Evolutionary conservation across 352 stramenopile genomes (phyloP), one percentile per base, ranked within the genome.

Genomic region (Phytopythium helicoides): DNA sequence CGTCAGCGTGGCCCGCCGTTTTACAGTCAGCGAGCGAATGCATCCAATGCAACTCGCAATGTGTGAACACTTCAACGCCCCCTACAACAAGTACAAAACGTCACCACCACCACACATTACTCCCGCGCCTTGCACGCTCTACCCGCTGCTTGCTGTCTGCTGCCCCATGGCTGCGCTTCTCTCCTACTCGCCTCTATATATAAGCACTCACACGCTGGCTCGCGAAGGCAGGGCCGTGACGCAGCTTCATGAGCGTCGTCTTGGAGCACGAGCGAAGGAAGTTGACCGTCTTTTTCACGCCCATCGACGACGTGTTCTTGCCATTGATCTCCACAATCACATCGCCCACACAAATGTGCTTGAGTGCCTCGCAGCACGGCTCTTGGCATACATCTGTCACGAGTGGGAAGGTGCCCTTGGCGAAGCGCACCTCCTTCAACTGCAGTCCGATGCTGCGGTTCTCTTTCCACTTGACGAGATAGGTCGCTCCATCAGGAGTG

Each of bases 391-490:
- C 81, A 26, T 91, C 79, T 3, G 74, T 86, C 31, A 95, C 81
- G 3, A 95, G 58, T 18, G 85, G 85, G 52, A 82, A 95, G n/a
- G 73, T 78, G 21, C 81, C 82, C 52, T 92, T 93, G 6, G 64
- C 73, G 12, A 92, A 70, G 10, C 77, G 82, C 36, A 90, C 81
- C 56, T 95, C 85, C 26, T 86, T 87, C 16, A 95, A 60, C 55
- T 95, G 85, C 31, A 95, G 62, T 3, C 85, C 85, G 37, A 95
- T 89, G 42, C 82, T 92, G n/a, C 77, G 75, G 28, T 72, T 89
- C 62, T 95, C 85, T 48, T 93, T 93, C 85, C 85, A 95, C 64
- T 95, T 95, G 15, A 95, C 66, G 47, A 95, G 51, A 64, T 92
- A 95, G 18, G 84, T 88, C 28, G 76, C 81, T 54, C 82, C 90